Percentiles rank a stretch among this genome's conserved stretches.
phyloP scores from a whole-genome alignment of 208 protist genomes.

The Trypanosomatidae sp. region DNA sequence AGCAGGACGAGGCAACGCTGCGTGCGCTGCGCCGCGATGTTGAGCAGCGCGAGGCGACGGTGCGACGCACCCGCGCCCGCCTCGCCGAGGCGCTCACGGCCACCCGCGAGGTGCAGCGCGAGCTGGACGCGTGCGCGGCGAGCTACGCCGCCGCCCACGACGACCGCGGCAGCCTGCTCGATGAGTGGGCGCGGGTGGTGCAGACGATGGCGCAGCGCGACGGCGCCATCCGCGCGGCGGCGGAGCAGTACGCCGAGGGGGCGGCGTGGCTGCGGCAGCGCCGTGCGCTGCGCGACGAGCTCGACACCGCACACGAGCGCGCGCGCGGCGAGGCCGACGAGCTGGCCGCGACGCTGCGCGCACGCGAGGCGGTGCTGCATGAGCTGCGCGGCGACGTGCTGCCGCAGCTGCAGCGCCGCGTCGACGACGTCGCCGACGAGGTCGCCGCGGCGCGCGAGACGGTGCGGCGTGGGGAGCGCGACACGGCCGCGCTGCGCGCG shows the following conservation, averaged over 20 bases:
- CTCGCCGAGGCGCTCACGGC: conserved; percentile 73
- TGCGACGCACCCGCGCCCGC: conserved; percentile 29
- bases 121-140: conserved; percentile 86
- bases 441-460: conserved; percentile 54
- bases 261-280: conserved; percentile 54
- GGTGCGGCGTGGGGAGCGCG: conserved; percentile 23
- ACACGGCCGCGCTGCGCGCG: conserved; percentile 18
- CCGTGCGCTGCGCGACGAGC: conserved; percentile 19
- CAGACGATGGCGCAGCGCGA: conserved; percentile 78
- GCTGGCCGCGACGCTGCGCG: conserved; percentile 33
- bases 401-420: conserved; percentile 21
- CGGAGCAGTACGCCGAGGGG: conserved; percentile 64
- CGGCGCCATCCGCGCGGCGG: conserved; percentile 58
- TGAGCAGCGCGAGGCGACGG: conserved; percentile 52
- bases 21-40: conserved; percentile 71
- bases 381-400: conserved; percentile 23
- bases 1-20: conserved; percentile 78
- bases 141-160: conserved; percentile 85
- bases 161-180: conserved; percentile 75
- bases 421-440: conserved; percentile 66
- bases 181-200: conserved; percentile 87
- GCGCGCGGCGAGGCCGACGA: conserved; percentile 29
- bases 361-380: conserved; percentile 33
- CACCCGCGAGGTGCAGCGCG: conserved; percentile 77
- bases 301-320: conserved; percentile 11